Evolutionary conservation across 176 grass and related monocot genomes (phyloP).

Genomic region (Dactylis glomerata): DNA sequence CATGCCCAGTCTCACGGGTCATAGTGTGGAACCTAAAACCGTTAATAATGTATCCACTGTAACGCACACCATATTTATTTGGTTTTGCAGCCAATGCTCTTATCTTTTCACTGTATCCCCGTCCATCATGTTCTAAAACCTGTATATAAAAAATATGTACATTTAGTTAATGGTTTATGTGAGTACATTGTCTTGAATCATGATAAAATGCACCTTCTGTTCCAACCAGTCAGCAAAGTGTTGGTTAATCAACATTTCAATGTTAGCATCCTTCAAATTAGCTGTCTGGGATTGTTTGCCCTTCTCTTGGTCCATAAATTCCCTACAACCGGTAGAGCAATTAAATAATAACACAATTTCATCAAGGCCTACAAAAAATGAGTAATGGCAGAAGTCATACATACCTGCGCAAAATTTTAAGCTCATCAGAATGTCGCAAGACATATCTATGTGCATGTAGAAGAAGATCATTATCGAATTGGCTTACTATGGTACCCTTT

Average conservation of each 20-base stretch:
- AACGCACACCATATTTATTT: background rate
- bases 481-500: background rate
- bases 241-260: background rate
- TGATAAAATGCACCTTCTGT: background rate
- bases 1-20: background rate
- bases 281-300: background rate
- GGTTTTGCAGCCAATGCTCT: background rate
- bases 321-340: background rate
- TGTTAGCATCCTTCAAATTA: background rate
- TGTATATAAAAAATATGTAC: background rate
- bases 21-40: background rate
- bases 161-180: background rate
- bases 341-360: background rate
- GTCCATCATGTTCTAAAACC: background rate
- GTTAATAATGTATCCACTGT: background rate
- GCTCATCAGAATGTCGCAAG: background rate
- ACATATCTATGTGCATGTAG: constrained; percentile 8
- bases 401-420: background rate
- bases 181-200: background rate
- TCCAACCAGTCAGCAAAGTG: background rate
- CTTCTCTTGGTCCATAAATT: background rate
- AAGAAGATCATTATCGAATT: background rate
- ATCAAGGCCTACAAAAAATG: background rate
- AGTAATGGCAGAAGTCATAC: background rate
- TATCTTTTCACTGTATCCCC: background rate